Base-by-base conservation (phyloP, 2,329 filamentous ascomycete genomes). In the Xylaria polymorpha region DNA sequence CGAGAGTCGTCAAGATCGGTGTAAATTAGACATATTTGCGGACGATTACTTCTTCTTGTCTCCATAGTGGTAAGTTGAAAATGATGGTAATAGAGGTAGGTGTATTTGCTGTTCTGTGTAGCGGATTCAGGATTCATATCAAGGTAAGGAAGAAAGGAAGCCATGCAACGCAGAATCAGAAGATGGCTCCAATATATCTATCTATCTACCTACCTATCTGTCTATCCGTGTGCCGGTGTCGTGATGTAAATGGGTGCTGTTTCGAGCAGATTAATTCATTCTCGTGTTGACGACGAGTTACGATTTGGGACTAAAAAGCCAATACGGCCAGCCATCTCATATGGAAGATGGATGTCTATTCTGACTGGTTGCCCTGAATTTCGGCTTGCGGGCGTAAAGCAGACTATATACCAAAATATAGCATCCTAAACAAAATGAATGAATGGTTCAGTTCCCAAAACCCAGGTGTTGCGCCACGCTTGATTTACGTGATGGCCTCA, bases 11-110 rank as follows among this genome's bases (percentile, higher is more conserved):
- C 25, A 22, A 48, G 32, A 18, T 10, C 5, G 25, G n/a, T 20
- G n/a, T 18, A 6, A 22, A 10, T 3, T 32, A 20, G n/a, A 50
- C 3, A 56, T 43, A 32, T 20, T 10, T 50, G 35, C 7, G 25
- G 20, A 5, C 37, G 14, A 65, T 56, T 57, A 63, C 67, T 67
- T 32, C 69, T 64, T 60, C n/a, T 65, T 68, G 10, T 58, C 32
- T 65, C 15, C 6, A 66, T 57, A 71, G 96, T 91, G 97, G 97
- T 93, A 99, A 99, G 93, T 93, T 98, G 82, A 98, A 97, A 93
- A 99, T 99, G 96, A 98, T 29, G 25, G 25, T 29, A 3, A 29
- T 29, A 29, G 4, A 29, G 25, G 25, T 4, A 29, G 25, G 25
- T 4, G 25, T 29, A 29, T 29, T 29, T 29, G 2, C 25, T 29